Evolutionary conservation across 805 yeast genomes (phyloP), one percentile per base, ranked within the genome.

Genomic region (Pichia rugopelliculosa): DNA sequence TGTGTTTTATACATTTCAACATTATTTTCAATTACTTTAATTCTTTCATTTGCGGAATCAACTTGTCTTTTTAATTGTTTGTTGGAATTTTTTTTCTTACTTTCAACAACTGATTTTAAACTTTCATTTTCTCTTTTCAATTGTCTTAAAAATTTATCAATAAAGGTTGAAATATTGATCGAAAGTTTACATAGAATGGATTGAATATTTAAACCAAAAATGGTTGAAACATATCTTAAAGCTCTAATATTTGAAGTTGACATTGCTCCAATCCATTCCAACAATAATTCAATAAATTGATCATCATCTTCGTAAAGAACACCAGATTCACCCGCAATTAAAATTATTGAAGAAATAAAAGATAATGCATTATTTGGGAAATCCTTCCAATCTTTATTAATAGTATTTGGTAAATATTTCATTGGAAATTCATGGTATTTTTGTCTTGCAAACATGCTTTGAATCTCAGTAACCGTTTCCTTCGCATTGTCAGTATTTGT

Each of bases 231-330:
- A 55, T 73, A 80, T 59, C 97, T 73, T 48, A 90, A 71, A 1
- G 93, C 77, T 52, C 96, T 72, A 10, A 84, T 67, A 34, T 78
- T 74, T 18, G 88, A 78, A 0, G 87, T 79, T 1, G 91, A 77
- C 45, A 90, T 67, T 0, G 88, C 75, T 1, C 84, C 73, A 15
- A 89, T 64, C 97, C 97, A 89, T 5, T 85, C 77, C 25, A 85
- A 59, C 2, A 87, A 46, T 47, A 77, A 77, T 39, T 71, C 79
- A 65, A 79, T 66, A 26, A 86, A 61, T 15, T 65, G 70, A 10
- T 60, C 65, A 11, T 61, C 62, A 5, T 65, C 71, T 22, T 50
- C 49, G 57, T 76, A 83, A 11, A 87, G 60, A 9, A 75, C 50
- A 9, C 86, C 90, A 42, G 75, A 73, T 51, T 84, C 89, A 57